Evolutionary conservation across 2,329 filamentous ascomycete genomes (phyloP).

Genomic region (Fusarium succisae): DNA sequence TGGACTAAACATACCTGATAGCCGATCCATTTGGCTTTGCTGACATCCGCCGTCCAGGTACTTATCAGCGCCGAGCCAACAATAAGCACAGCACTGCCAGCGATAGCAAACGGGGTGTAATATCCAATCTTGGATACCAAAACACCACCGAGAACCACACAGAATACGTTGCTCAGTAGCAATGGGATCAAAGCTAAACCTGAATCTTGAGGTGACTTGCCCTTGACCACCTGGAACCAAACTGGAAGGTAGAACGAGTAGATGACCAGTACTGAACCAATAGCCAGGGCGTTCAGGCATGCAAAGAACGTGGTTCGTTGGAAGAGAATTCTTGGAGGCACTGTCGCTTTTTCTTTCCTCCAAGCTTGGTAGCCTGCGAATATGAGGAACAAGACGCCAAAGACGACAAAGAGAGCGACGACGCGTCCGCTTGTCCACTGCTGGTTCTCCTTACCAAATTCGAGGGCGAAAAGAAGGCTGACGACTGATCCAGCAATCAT

Average conservation of each 20-base stretch:
- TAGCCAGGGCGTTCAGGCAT: background rate
- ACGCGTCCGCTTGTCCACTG: background rate
- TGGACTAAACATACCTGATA: slow-evolving; percentile 2
- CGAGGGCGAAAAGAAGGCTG: slow-evolving; percentile 13
- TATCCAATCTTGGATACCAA: slow-evolving; percentile 9
- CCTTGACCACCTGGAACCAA: slow-evolving; percentile 22
- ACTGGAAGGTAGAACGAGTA: slow-evolving; percentile 20
- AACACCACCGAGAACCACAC: slow-evolving; percentile 9
- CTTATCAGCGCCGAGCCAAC: background rate
- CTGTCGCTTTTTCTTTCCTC: slow-evolving; percentile 6
- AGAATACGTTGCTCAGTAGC: slow-evolving; percentile 1
- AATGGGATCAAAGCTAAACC: slow-evolving; percentile 3
- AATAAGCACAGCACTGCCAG: background rate
- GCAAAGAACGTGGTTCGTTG: slow-evolving; percentile 1
- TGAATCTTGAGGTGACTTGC: background rate
- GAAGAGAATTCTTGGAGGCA: background rate
- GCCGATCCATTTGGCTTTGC: background rate
- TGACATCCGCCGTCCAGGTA: slow-evolving; percentile 5
- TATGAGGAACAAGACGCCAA: background rate
- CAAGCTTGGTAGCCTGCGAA: slow-evolving; percentile 14
- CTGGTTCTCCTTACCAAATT: slow-evolving; percentile 6
- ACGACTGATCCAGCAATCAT: slow-evolving; percentile 15
- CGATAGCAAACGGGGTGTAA: slow-evolving; percentile 7
- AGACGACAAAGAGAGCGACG: slow-evolving; percentile 11
- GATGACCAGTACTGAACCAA: background rate